A percentile compares a stretch with the other conserved stretches of the same genome.
Conservation (phyloP, 2,329 filamentous ascomycete genomes). For the Huntiella decipiens region DNA sequence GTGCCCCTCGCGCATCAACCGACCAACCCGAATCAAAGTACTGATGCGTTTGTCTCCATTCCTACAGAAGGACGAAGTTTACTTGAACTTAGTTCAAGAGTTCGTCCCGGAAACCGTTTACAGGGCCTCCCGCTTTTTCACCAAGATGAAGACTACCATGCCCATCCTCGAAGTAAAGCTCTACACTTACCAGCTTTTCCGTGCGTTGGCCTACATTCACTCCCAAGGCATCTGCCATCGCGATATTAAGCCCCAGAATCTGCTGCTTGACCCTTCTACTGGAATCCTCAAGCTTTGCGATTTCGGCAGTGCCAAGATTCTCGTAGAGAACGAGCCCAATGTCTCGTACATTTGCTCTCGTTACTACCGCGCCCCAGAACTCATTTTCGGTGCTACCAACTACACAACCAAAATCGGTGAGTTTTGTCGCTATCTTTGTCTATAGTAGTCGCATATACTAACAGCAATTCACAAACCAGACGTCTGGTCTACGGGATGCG, state of each 20-base stretch:
- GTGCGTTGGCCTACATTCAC: slow-evolving; percentile 95
- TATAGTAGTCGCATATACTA: not conserved
- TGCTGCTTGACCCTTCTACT: slow-evolving; percentile 76
- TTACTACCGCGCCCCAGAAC: slow-evolving; percentile 92
- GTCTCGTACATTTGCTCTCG: slow-evolving; percentile 99
- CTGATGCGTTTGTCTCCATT: not conserved
- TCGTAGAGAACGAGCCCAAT: slow-evolving; percentile 97
- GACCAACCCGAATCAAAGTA: not conserved
- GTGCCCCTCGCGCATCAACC: not conserved
- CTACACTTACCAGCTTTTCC: slow-evolving; percentile 98
- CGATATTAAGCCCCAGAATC: slow-evolving; percentile 98
- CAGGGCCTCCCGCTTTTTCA: slow-evolving; percentile 94
- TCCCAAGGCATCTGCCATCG: slow-evolving; percentile 97
- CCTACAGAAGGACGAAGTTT: slow-evolving; percentile 83
- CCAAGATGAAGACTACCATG: slow-evolving; percentile 99
- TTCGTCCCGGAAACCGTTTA: slow-evolving; percentile 98
- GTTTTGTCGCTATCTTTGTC: slow-evolving; percentile 16
- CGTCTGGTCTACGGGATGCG: slow-evolving; percentile 97
- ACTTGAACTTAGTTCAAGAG: slow-evolving; percentile 93
- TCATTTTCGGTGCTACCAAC: slow-evolving; percentile 97
- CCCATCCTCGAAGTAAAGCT: slow-evolving; percentile 96
- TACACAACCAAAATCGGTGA: slow-evolving; percentile 99
- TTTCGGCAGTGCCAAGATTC: slow-evolving; percentile 95
- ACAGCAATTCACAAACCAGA: slow-evolving; percentile 41
- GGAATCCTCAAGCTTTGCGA: slow-evolving; percentile 95